phyloP scores from a whole-genome alignment of 139 green algal species.

The Chlamydomonas sphaeroides region DNA sequence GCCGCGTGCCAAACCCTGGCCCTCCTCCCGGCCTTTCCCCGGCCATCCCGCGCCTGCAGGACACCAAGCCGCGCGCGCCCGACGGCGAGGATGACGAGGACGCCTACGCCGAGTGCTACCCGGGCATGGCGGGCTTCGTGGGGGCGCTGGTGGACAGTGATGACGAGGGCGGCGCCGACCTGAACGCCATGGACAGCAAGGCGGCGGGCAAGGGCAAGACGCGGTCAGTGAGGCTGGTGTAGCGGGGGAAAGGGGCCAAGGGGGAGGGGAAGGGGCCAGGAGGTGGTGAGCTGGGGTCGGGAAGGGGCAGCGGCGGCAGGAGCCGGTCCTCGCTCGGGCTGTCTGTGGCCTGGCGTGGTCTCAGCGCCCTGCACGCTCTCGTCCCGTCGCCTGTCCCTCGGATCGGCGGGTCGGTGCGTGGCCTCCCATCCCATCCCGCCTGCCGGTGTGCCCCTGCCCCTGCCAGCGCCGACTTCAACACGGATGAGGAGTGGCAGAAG shows the following conservation, averaged over 20 bases:
- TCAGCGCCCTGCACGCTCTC: too few relatives aligned
- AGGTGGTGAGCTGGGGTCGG: too few relatives aligned
- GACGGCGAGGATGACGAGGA: slow-evolving; percentile 50
- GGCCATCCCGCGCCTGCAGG: too few relatives aligned
- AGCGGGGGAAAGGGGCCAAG: neutral
- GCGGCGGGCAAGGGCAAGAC: slow-evolving; percentile 44
- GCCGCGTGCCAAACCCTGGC: too few relatives aligned
- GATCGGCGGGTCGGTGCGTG: neutral
- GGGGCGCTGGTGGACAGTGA: slow-evolving; percentile 42
- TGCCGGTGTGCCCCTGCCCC: neutral
- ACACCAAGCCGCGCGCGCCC: slow-evolving; percentile 4
- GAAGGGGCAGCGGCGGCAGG: too few relatives aligned
- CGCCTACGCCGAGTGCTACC: slow-evolving; percentile 75
- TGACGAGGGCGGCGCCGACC: slow-evolving; percentile 54
- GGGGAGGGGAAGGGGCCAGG: neutral
- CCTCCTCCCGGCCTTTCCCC: too few relatives aligned
- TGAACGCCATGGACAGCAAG: slow-evolving; percentile 68
- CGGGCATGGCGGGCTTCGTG: slow-evolving; percentile 36
- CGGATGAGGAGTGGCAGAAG: slow-evolving; percentile 78
- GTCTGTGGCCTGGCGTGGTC: too few relatives aligned
- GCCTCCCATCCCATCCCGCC: neutral
- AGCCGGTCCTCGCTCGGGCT: too few relatives aligned
- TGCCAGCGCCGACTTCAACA: slow-evolving; percentile 78
- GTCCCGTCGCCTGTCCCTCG: too few relatives aligned
- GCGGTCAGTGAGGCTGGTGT: neutral